phyloP scores from a whole-genome alignment of 2,329 filamentous ascomycete species.

The Pseudogymnoascus pannorum region DNA sequence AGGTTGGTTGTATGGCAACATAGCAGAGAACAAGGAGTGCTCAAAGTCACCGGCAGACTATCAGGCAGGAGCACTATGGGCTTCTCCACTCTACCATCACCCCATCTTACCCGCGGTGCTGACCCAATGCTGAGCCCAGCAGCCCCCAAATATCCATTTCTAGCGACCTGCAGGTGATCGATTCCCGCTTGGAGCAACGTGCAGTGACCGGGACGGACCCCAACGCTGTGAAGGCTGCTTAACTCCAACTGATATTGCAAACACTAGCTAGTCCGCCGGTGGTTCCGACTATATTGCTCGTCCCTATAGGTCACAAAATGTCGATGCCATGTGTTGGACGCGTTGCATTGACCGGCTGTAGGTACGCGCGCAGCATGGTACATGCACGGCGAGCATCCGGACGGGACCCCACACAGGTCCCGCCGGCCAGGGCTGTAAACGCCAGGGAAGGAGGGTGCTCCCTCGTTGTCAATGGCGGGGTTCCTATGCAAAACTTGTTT shows the following conservation, averaged over 20 bases:
- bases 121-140: not conserved
- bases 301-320: slow-evolving; percentile 4
- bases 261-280: not conserved
- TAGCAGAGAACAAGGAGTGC: not conserved
- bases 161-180: slow-evolving; percentile 2
- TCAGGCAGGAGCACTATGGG: not conserved
- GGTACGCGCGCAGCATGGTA: slow-evolving; percentile 6
- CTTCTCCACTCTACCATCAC: not conserved
- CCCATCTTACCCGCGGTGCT: not conserved
- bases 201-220: not conserved
- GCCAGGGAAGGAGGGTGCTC: not conserved
- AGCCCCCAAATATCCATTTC: not conserved
- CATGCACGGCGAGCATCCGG: slow-evolving; percentile 2
- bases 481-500: slow-evolving; percentile 2
- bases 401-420: not conserved
- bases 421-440: not conserved
- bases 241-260: not conserved
- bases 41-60: not conserved
- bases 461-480: not conserved
- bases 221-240: not conserved
- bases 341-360: slow-evolving; percentile 7
- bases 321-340: slow-evolving; percentile 3
- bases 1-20: not conserved
- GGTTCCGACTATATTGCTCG: not conserved
- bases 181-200: slow-evolving; percentile 7